Evolutionary conservation across 495 filamentous ascomycete genomes (phyloP).

Genomic region (Neurospora sp.): DNA sequence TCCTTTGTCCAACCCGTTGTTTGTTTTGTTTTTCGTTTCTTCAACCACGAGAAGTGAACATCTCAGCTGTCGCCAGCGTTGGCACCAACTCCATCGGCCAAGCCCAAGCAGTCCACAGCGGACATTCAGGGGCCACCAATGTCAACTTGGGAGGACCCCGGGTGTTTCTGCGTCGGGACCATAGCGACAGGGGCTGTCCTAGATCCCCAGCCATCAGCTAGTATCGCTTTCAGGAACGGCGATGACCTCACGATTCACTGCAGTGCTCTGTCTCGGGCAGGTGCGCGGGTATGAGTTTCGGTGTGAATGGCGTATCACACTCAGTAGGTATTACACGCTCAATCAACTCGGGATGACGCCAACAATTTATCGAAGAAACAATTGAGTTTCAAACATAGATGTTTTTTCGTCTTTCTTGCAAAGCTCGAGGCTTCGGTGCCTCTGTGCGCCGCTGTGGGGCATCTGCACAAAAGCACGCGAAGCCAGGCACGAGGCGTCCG

Average conservation of each 20-base stretch:
- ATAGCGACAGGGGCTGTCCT: not conserved
- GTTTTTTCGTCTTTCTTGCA: not conserved
- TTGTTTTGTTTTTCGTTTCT: not conserved
- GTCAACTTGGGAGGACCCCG: too few relatives aligned
- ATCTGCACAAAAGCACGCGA: not conserved
- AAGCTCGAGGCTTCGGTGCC: not conserved
- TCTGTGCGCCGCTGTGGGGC: not conserved
- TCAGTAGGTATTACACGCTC: not conserved
- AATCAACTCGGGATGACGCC: not conserved
- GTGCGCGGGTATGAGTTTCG: not conserved
- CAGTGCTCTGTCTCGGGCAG: not conserved
- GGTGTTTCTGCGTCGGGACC: not conserved
- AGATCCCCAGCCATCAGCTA: not conserved
- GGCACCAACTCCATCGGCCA: not conserved
- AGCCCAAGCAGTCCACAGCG: not conserved
- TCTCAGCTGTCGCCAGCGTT: not conserved
- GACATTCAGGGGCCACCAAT: not conserved
- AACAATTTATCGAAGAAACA: not conserved
- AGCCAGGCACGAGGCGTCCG: not conserved
- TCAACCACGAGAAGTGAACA: not conserved
- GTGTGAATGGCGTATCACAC: not conserved
- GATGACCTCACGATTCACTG: not conserved
- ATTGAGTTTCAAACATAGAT: too few relatives aligned
- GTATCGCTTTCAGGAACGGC: not conserved
- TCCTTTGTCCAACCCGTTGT: not conserved